Percentiles rank a stretch among this genome's conserved stretches.
phyloP scores from a whole-genome alignment of 2,329 filamentous ascomycete genomes.

The Pseudopyricularia cyperi region DNA sequence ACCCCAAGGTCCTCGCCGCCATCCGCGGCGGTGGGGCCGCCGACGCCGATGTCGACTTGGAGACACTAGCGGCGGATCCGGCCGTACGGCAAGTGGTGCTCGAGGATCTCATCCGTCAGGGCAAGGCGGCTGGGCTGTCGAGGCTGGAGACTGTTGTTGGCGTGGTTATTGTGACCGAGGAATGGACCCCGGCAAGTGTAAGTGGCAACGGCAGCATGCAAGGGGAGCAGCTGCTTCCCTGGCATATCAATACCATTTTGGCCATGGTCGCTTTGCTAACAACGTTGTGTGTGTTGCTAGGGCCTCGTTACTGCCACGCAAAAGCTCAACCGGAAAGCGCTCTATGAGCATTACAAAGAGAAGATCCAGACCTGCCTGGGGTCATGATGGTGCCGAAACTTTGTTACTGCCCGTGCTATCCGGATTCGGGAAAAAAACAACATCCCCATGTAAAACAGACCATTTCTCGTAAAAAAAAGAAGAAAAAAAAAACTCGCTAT shows the following conservation, averaged over 20 bases:
- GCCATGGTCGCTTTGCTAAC: too few species aligned
- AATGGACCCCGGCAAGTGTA: slow-evolving; percentile 79
- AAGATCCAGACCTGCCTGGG: slow-evolving; percentile 33
- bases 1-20: slow-evolving; percentile 48
- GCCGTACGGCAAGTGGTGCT: slow-evolving; percentile 49
- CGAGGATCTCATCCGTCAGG: slow-evolving; percentile 56
- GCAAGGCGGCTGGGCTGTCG: slow-evolving; percentile 51
- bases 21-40: slow-evolving; percentile 36
- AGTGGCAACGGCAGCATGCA: slow-evolving; percentile 23
- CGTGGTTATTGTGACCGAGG: slow-evolving; percentile 68
- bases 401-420: neutral
- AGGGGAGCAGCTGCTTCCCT: too few species aligned
- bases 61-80: slow-evolving; percentile 52
- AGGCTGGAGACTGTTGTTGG: slow-evolving; percentile 64
- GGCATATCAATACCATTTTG: too few species aligned
- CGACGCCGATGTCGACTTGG: slow-evolving; percentile 26
- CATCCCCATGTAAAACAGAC: neutral
- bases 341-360: slow-evolving; percentile 36
- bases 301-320: slow-evolving; percentile 49
- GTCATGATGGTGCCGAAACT: neutral
- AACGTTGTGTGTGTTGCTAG: slow-evolving; percentile 17
- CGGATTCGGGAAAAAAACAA: neutral
- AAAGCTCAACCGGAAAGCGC: slow-evolving; percentile 42
- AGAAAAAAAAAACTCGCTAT: neutral
- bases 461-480: neutral